Conservation (phyloP, 208 protist genomes). For the Wallacemonas rigidus region DNA sequence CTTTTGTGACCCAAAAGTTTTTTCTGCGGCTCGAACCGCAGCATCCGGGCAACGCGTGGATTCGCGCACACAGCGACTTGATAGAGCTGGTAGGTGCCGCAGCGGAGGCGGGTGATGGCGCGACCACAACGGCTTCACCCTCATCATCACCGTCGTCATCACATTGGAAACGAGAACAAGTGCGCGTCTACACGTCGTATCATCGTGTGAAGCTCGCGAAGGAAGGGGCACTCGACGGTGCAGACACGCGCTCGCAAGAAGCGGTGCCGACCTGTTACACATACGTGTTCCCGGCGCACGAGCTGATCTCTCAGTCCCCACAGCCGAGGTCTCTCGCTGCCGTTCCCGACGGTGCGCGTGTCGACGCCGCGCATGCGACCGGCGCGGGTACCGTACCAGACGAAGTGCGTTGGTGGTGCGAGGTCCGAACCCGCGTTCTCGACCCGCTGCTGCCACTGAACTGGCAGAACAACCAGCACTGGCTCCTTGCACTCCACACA, state of each 20-base stretch:
- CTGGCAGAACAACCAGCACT: constrained; percentile 30
- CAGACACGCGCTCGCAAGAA: neutral
- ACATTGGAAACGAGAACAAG: neutral
- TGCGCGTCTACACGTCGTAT: constrained; percentile 14
- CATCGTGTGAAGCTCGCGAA: constrained; percentile 8
- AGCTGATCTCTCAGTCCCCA: neutral
- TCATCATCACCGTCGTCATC: neutral
- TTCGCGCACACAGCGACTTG: constrained; percentile 5
- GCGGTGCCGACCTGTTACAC: constrained; percentile 6
- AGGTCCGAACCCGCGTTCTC: constrained; percentile 5
- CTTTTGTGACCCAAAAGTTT: neutral
- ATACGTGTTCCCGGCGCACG: constrained; percentile 9
- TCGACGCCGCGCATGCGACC: too few relatives aligned
- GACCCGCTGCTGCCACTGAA: constrained; percentile 26
- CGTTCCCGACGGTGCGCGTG: too few relatives aligned
- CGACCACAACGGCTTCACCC: neutral
- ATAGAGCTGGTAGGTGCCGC: neutral
- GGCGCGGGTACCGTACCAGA: constrained; percentile 7
- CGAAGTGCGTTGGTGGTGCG: constrained; percentile 8
- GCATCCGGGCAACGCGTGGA: constrained; percentile 1
- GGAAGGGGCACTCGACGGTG: neutral
- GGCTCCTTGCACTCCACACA: neutral
- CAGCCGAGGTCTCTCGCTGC: too few relatives aligned
- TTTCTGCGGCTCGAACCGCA: constrained; percentile 8
- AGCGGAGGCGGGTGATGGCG: neutral